Percentiles rank a stretch among this genome's conserved stretches.
phyloP scores from a whole-genome alignment of 1,284 basidiomycete genomes.

The Coniophora puteana region DNA sequence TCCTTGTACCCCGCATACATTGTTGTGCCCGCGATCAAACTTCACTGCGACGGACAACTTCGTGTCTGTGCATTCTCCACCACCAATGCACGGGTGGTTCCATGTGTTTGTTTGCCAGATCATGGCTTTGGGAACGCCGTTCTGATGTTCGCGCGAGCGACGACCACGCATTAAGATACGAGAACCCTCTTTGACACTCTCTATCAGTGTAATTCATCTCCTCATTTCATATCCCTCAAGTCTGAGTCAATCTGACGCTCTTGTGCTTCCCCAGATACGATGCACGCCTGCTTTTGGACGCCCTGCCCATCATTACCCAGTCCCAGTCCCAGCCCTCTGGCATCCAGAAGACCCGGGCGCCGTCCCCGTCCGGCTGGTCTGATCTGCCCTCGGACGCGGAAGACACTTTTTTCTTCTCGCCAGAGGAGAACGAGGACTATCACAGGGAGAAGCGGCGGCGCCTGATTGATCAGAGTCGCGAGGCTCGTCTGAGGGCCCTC shows the following conservation, averaged over 20 bases:
- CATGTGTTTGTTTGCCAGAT: constrained; percentile 7
- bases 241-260: no score
- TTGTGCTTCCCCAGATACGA: constrained; percentile 70
- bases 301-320: no score
- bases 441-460: constrained; percentile 61
- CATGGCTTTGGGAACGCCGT: constrained; percentile 6
- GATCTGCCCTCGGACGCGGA: constrained; percentile 81
- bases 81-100: constrained; percentile 4
- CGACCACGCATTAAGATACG: background rate
- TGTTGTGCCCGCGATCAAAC: constrained; percentile 9
- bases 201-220: constrained; percentile 9
- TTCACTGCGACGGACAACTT: constrained; percentile 8
- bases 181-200: constrained; percentile 11
- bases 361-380: constrained; percentile 68
- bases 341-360: constrained; percentile 18
- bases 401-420: constrained; percentile 75
- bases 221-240: constrained; percentile 11
- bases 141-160: constrained; percentile 5
- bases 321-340: constrained; percentile 7
- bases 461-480: constrained; percentile 55
- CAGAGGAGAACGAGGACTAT: constrained; percentile 64
- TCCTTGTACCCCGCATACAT: constrained; percentile 7
- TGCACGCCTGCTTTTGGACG: constrained; percentile 66
- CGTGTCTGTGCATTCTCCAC: background rate
- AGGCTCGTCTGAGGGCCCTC: constrained; percentile 61